A percentile compares a stretch with the other conserved stretches of the same genome.
Conservation (phyloP, 176 grass and related monocot species). For the Neostapfia colusana region DNA sequence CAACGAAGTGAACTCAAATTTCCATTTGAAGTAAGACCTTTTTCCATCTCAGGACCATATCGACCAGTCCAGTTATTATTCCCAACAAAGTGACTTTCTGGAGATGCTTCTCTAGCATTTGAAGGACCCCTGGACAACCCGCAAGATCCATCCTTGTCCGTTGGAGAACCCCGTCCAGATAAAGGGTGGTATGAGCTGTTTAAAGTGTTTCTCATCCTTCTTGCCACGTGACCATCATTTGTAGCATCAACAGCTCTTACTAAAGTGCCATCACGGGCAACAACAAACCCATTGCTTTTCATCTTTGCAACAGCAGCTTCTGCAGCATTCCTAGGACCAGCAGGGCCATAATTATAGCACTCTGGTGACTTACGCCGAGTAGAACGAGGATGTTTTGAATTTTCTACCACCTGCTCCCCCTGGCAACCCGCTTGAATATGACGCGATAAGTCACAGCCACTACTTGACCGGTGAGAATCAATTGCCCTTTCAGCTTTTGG, state of each 20-base stretch:
- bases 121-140: slow-evolving; percentile 42
- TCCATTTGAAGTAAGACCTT: slow-evolving; percentile 45
- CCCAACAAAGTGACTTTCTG: slow-evolving; percentile 54
- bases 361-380: slow-evolving; percentile 50
- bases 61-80: slow-evolving; percentile 42
- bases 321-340: slow-evolving; percentile 85
- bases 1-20: slow-evolving; percentile 46
- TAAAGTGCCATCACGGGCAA: slow-evolving; percentile 91
- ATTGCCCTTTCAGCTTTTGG: slow-evolving; percentile 52
- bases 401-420: slow-evolving; percentile 59
- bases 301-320: slow-evolving; percentile 91
- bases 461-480: slow-evolving; percentile 42
- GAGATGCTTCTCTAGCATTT: slow-evolving; percentile 54
- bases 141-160: slow-evolving; percentile 43
- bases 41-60: slow-evolving; percentile 58
- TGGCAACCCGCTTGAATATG: slow-evolving; percentile 44
- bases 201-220: slow-evolving; percentile 49
- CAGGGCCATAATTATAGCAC: slow-evolving; percentile 53
- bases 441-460: slow-evolving; percentile 29
- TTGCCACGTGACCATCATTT: slow-evolving; percentile 36
- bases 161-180: slow-evolving; percentile 48
- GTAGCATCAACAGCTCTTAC: slow-evolving; percentile 61
- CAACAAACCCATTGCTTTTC: slow-evolving; percentile 94
- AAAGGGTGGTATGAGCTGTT: slow-evolving; percentile 42
- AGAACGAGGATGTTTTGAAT: slow-evolving; percentile 51